phyloP scores from a whole-genome alignment of 2,329 filamentous ascomycete genomes.

The Sarocladium strictum region DNA sequence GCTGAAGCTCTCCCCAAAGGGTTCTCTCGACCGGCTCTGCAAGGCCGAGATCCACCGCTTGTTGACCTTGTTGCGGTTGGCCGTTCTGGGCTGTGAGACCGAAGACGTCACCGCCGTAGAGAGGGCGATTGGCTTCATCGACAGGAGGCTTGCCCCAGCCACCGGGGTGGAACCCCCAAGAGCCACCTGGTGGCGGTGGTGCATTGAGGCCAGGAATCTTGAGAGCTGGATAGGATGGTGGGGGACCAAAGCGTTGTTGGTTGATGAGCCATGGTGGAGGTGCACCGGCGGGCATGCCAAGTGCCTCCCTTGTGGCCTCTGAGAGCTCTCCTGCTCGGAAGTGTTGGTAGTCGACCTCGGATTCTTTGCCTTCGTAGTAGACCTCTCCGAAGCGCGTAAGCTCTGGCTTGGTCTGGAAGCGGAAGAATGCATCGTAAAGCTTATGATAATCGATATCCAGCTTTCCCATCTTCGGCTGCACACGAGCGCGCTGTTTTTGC shows the following conservation, averaged over 20 bases:
- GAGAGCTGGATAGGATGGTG: conserved; percentile 90
- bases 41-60: conserved; percentile 16
- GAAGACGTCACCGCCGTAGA: conserved; percentile 94
- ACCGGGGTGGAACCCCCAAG: conserved; percentile 93
- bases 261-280: conserved; percentile 97
- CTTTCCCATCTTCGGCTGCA: conserved; percentile 93
- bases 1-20: conserved; percentile 88
- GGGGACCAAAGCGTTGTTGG: conserved; percentile 88
- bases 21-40: conserved; percentile 68
- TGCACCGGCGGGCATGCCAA: conserved; percentile 88
- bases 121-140: conserved; percentile 83
- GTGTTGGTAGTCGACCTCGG: conserved; percentile 89
- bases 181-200: conserved; percentile 78
- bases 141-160: conserved; percentile 95
- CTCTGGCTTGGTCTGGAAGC: conserved; percentile 92
- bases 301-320: conserved; percentile 82
- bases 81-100: conserved; percentile 55
- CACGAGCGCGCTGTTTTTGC: conserved; percentile 90
- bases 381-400: conserved; percentile 94
- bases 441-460: conserved; percentile 98
- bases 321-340: conserved; percentile 85
- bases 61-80: conserved; percentile 23
- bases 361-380: conserved; percentile 99
- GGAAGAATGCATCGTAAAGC: conserved; percentile 96
- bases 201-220: conserved; percentile 94